Percentiles rank a stretch among this genome's conserved stretches.
Conservation (phyloP, 108 stramenopile species). For the Pseudonitzschia multiseries region DNA sequence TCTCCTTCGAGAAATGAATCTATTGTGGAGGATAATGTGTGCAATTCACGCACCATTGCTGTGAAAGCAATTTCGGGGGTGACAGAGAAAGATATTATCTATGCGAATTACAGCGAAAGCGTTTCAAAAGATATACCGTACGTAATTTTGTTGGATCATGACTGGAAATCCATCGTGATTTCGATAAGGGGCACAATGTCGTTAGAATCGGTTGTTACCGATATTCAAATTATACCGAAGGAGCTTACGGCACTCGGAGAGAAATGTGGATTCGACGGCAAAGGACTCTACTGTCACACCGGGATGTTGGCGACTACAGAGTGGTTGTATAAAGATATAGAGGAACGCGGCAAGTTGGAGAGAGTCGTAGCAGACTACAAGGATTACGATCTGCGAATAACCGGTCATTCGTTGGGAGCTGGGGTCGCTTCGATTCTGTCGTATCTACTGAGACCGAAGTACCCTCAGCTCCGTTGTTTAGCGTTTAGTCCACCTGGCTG, state of each 20-base stretch:
- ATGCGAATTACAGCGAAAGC: constrained; percentile 69
- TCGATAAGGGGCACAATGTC: constrained; percentile 88
- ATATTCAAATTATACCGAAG: constrained; percentile 64
- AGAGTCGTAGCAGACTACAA: constrained; percentile 46
- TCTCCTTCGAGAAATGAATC: constrained; percentile 11
- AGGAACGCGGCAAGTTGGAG: constrained; percentile 52
- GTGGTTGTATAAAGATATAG: constrained; percentile 74
- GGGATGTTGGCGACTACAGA: constrained; percentile 67
- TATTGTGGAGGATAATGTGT: constrained; percentile 49
- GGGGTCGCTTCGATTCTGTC: constrained; percentile 84
- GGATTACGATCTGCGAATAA: constrained; percentile 64
- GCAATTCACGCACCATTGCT: constrained; percentile 53
- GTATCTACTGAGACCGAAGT: constrained; percentile 66
- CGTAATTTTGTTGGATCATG: constrained; percentile 82
- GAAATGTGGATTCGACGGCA: constrained; percentile 78
- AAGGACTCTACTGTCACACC: constrained; percentile 64
- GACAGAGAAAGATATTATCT: constrained; percentile 59
- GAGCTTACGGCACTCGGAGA: constrained; percentile 62
- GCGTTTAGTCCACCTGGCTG: constrained; percentile 89
- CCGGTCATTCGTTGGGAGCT: constrained; percentile 91
- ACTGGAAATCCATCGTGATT: constrained; percentile 84
- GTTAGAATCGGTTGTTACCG: constrained; percentile 85
- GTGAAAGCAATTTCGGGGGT: constrained; percentile 52
- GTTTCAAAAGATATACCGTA: constrained; percentile 79
- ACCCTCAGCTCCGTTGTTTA: constrained; percentile 69